Base-by-base conservation (phyloP, 2,329 filamentous ascomycete genomes). In the Thelonectria blattea region DNA sequence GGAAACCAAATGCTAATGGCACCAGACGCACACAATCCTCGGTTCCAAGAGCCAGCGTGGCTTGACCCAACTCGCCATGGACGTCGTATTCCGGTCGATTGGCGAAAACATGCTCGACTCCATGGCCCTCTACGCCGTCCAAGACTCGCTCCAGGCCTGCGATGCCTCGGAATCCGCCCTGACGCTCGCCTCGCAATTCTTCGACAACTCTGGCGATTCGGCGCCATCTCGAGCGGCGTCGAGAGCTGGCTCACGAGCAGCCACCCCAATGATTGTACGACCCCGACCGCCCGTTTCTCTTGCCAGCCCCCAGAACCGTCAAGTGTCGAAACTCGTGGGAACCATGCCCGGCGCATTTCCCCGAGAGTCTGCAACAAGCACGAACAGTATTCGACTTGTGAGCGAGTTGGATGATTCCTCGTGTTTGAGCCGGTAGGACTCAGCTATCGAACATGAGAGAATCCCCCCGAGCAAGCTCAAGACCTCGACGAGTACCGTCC, bases 11-110 rank as follows among this genome's bases (percentile, higher is more conserved):
- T 20, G 49, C 58, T 50, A 49, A 62, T 49, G 37, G 30, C 41
- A 34, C 20, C 72, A 97, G 94, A 96, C 92, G 64, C 94, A 99
- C 75, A 99, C 95, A 0, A 97, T 98, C 61, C 85, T 99, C 15
- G 95, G 95, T 56, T 96, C 92, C 12, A 90, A 89, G 67, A 87
- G 85, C 20, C 91, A 97, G 76, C 89, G 94, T 65, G 95, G 95
- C 63, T 80, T 99, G 55, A 96, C 93, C 0, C 95, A 99, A 75
- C 89, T 99, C 71, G 86, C 92, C 0, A 88, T 99, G 56, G 94
- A 98, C 72, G 85, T 96, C 42, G 83, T 98, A 51, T 99, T 96
- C 78, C 88, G 89, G 64, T 94, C 91, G 46, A 87, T 97, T 52
- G 87, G 87, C 59, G 79, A 85, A 17, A 90, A 88, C 60, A 86